phyloP scores from a whole-genome alignment of 2,329 filamentous ascomycete genomes.

The Penicillium sp. region DNA sequence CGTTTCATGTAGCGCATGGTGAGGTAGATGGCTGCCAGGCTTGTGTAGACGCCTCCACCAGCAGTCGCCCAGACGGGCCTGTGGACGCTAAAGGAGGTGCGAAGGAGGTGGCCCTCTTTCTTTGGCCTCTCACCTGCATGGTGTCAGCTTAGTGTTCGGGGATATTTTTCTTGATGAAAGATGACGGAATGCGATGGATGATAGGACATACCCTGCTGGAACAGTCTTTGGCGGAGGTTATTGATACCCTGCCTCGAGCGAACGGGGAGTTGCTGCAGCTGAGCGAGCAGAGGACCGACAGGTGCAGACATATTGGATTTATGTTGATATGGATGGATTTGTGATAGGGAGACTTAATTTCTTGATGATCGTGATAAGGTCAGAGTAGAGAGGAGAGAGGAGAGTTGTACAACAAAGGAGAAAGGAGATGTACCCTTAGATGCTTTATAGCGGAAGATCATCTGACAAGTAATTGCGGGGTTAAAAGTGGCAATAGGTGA shows the following conservation, averaged over 20 bases:
- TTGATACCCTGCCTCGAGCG: constrained; percentile 24
- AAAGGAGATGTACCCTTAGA: background rate
- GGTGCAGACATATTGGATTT: constrained; percentile 21
- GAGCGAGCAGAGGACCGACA: constrained; percentile 20
- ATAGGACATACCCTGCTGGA: constrained; percentile 24
- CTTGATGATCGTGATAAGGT: constrained; percentile 1
- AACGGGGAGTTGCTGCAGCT: constrained; percentile 21
- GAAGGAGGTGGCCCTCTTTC: constrained; percentile 25
- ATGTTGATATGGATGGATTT: background rate
- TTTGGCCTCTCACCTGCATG: constrained; percentile 25
- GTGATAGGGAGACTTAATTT: constrained; percentile 3
- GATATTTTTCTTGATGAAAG: background rate
- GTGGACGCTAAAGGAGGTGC: constrained; percentile 31
- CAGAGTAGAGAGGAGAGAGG: constrained; percentile 13
- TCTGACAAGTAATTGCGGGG: constrained; percentile 23
- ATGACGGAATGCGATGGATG: background rate
- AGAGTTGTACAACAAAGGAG: constrained; percentile 6
- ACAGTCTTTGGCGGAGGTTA: constrained; percentile 23
- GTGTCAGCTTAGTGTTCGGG: constrained; percentile 6
- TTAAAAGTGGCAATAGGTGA: constrained; percentile 15
- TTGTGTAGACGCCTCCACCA: constrained; percentile 30
- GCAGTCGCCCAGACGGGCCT: constrained; percentile 33
- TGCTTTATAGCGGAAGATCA: constrained; percentile 21
- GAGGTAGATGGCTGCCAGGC: constrained; percentile 29
- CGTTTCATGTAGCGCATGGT: constrained; percentile 30